phyloP scores from a whole-genome alignment of 108 stramenopile genomes.

The Cafeteria roenbergensis region DNA sequence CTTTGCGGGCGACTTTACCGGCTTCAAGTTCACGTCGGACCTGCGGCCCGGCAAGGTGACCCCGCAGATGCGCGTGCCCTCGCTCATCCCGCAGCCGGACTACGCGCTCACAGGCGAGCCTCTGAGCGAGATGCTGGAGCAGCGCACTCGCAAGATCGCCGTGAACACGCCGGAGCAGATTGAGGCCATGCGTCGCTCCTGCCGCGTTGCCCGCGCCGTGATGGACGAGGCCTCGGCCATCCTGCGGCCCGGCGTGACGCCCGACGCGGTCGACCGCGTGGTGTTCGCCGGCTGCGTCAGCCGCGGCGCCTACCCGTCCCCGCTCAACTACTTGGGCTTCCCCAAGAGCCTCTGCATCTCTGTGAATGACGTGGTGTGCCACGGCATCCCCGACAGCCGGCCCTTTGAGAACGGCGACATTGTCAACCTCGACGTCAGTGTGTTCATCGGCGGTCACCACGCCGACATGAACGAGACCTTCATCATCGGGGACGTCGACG shows the following conservation, averaged over 20 bases:
- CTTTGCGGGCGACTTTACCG: too few species aligned
- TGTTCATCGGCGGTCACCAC: slow-evolving; percentile 77
- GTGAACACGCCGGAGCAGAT: too few species aligned
- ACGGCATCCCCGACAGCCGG: slow-evolving; percentile 90
- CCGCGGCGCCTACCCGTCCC: slow-evolving; percentile 80
- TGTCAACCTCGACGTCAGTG: slow-evolving; percentile 84
- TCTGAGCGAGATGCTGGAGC: slow-evolving; percentile 54
- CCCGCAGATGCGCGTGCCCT: too few species aligned
- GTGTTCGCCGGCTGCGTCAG: slow-evolving; percentile 77
- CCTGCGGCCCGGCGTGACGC: slow-evolving; percentile 73
- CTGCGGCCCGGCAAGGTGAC: too few species aligned
- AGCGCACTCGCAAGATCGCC: too few species aligned
- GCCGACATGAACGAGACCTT: slow-evolving; percentile 98
- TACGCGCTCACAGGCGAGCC: slow-evolving; percentile 11
- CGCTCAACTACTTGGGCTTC: slow-evolving; percentile 90
- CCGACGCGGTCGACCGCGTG: slow-evolving; percentile 79
- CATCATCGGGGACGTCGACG: slow-evolving; percentile 64
- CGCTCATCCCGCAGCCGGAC: slow-evolving; percentile 12
- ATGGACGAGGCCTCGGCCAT: slow-evolving; percentile 72
- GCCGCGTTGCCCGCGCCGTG: slow-evolving; percentile 66
- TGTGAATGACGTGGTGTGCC: slow-evolving; percentile 96
- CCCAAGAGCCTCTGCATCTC: slow-evolving; percentile 91
- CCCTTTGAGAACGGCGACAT: slow-evolving; percentile 73
- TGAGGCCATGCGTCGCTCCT: slow-evolving; percentile 69
- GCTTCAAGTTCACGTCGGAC: too few species aligned